Evolutionary conservation across 768 basidiomycete genomes (phyloP).

Genomic region (Phaeotremella fagi): DNA sequence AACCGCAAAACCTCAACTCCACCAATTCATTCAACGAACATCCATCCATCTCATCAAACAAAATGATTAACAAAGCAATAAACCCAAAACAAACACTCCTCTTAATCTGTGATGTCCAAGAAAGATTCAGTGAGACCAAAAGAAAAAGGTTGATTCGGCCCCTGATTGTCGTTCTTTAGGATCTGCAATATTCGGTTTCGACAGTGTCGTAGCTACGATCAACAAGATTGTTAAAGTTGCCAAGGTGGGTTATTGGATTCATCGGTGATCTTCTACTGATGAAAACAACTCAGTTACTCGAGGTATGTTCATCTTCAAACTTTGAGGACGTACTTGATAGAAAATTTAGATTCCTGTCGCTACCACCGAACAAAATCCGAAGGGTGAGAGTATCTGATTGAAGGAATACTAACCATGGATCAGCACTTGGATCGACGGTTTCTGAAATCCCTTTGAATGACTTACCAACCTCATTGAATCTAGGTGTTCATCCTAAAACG

Average conservation of each 20-base stretch:
- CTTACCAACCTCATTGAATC: slow-evolving; percentile 45
- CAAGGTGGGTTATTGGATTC: slow-evolving; percentile 52
- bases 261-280: not conserved
- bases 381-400: slow-evolving; percentile 53
- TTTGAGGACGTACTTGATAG: slow-evolving; percentile 50
- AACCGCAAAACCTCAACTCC: too few species aligned
- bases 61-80: not conserved
- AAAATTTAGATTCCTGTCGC: slow-evolving; percentile 63
- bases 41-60: slow-evolving; percentile 1
- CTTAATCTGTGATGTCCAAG: slow-evolving; percentile 80
- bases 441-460: slow-evolving; percentile 54
- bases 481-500: slow-evolving; percentile 60
- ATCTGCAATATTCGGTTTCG: slow-evolving; percentile 61
- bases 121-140: slow-evolving; percentile 59
- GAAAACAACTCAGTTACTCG: slow-evolving; percentile 6
- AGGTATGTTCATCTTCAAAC: slow-evolving; percentile 3
- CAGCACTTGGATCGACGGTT: slow-evolving; percentile 67
- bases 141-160: slow-evolving; percentile 47
- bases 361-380: slow-evolving; percentile 79
- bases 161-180: slow-evolving; percentile 31
- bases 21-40: too few species aligned
- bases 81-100: slow-evolving; percentile 51
- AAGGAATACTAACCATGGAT: not conserved
- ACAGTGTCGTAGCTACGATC: slow-evolving; percentile 63
- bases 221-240: slow-evolving; percentile 74